Evolutionary conservation across 768 basidiomycete species (phyloP).

Genomic region (Psilocybe subaeruginosa): DNA sequence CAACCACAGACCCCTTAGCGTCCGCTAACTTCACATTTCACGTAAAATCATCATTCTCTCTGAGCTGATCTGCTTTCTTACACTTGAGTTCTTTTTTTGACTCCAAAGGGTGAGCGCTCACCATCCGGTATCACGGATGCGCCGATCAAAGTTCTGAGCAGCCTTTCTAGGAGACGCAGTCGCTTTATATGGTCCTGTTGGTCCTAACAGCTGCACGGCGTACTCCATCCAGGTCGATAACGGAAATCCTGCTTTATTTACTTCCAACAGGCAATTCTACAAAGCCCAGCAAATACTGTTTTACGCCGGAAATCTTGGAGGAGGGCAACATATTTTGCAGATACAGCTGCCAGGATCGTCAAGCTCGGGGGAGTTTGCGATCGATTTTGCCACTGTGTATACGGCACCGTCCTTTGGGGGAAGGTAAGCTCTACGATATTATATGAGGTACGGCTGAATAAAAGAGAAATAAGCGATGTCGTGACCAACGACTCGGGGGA

Average conservation of each 20-base stretch:
- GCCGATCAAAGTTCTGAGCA: background rate
- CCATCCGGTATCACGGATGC: background rate
- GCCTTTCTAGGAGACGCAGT: conserved; percentile 14
- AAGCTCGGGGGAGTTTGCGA: conserved; percentile 10
- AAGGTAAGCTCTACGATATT: background rate
- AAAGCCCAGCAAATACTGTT: conserved; percentile 16
- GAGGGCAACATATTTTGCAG: conserved; percentile 12
- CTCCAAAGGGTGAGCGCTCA: conserved; percentile 13
- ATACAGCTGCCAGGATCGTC: background rate
- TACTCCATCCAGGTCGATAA: conserved; percentile 17
- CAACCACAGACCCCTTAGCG: conserved; percentile 5
- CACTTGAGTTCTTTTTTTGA: background rate
- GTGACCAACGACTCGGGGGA: background rate
- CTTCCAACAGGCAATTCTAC: conserved; percentile 10
- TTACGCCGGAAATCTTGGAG: conserved; percentile 16
- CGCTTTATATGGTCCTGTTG: conserved; percentile 19
- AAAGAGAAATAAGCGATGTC: no score
- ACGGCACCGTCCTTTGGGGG: conserved; percentile 19
- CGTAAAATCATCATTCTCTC: conserved; percentile 3
- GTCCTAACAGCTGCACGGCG: conserved; percentile 3
- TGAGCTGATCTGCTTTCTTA: background rate
- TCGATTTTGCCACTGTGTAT: conserved; percentile 22
- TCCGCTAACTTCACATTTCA: conserved; percentile 16
- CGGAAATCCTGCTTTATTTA: background rate
- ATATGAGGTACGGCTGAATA: no score